These are phyloP conservation scores for Saccharum hybrid DNA, from an alignment of 202 grass and related monocot species.

Conservation along the genomic window DNA sequence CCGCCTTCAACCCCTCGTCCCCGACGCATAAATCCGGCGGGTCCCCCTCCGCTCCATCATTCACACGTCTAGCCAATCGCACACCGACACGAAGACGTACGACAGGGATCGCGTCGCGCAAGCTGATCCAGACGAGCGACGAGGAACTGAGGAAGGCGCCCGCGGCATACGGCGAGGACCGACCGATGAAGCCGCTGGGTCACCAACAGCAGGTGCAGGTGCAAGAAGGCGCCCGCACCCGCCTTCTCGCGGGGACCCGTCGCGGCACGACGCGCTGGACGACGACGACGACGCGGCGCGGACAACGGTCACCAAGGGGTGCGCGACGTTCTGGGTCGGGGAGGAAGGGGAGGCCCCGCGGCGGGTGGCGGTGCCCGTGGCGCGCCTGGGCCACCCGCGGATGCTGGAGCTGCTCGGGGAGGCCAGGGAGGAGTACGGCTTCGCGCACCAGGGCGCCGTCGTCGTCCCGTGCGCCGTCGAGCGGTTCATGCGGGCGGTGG, in stretches of 20 bases:
- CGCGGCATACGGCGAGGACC: background rate
- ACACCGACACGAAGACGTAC: background rate
- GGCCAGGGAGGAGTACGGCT: constrained; percentile 16
- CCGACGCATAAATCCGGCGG: background rate
- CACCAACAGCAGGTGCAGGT: background rate
- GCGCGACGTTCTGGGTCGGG: constrained; percentile 20
- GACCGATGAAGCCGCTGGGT: background rate
- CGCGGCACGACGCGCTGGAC: constrained; percentile 8
- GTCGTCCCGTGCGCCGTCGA: constrained; percentile 20
- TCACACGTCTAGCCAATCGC: background rate
- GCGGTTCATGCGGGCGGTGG: constrained; percentile 18
- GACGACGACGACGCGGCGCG: background rate
- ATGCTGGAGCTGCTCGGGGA: constrained; percentile 31
- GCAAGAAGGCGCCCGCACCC: background rate
- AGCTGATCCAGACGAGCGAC: no score
- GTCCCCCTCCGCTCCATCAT: background rate
- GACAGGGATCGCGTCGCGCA: background rate
- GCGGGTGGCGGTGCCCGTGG: constrained; percentile 31
- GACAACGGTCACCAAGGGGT: background rate
- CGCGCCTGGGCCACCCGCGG: constrained; percentile 18
- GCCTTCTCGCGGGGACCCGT: background rate
- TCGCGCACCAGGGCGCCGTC: constrained; percentile 14
- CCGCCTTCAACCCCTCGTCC: background rate
- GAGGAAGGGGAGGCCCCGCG: constrained; percentile 3
- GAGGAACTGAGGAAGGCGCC: background rate